These are phyloP conservation scores for Lentinula aciculospora DNA, from an alignment of 768 basidiomycete genomes.

Conservation along the genomic window DNA sequence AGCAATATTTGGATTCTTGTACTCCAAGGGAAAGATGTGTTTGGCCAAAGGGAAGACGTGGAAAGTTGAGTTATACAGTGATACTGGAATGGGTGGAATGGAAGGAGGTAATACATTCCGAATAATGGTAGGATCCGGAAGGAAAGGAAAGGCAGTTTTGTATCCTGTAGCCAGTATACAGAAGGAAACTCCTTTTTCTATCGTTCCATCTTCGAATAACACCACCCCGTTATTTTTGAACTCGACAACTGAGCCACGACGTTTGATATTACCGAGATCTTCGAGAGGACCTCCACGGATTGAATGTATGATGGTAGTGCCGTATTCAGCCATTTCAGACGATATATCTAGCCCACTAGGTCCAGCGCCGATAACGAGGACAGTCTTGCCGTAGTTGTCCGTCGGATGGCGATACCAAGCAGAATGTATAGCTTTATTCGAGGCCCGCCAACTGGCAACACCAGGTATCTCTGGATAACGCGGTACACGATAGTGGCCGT, in stretches of 20 bases:
- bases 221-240: slow-evolving; percentile 41
- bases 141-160: slow-evolving; percentile 58
- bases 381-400: slow-evolving; percentile 38
- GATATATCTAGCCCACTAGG: slow-evolving; percentile 70
- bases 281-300: slow-evolving; percentile 27
- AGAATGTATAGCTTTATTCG: slow-evolving; percentile 55
- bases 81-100: slow-evolving; percentile 40
- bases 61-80: slow-evolving; percentile 59
- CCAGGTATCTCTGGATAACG: slow-evolving; percentile 59
- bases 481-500: slow-evolving; percentile 69
- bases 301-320: slow-evolving; percentile 51
- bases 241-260: slow-evolving; percentile 34
- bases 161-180: slow-evolving; percentile 79
- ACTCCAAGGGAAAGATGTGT: slow-evolving; percentile 60
- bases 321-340: slow-evolving; percentile 44
- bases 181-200: slow-evolving; percentile 49
- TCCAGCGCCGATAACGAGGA: slow-evolving; percentile 46
- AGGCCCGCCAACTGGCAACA: slow-evolving; percentile 48
- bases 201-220: slow-evolving; percentile 53
- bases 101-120: slow-evolving; percentile 31
- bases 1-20: slow-evolving; percentile 29
- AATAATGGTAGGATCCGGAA: slow-evolving; percentile 30
- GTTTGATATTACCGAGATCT: slow-evolving; percentile 29
- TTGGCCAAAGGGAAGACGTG: slow-evolving; percentile 67
- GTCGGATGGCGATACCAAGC: slow-evolving; percentile 53